These are phyloP conservation scores for Alternaria solani DNA, from an alignment of 2,329 filamentous ascomycete species.

Conservation along the genomic window DNA sequence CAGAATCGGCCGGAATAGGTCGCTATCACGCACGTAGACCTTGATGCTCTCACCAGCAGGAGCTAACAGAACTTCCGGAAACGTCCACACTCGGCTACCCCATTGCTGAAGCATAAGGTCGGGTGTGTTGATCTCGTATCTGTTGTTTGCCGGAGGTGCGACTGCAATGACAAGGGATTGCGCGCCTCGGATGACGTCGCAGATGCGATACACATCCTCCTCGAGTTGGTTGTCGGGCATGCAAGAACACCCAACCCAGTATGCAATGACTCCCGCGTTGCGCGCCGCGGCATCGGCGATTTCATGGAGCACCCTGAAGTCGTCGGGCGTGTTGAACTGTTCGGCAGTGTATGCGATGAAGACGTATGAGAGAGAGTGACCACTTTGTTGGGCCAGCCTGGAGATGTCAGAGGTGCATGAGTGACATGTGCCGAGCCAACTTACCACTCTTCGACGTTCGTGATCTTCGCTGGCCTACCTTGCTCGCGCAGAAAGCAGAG, in stretches of 20 bases:
- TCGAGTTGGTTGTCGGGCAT: conserved; percentile 49
- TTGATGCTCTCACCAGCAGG: conserved; percentile 39
- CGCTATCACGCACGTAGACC: conserved; percentile 45
- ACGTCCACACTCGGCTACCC: conserved; percentile 58
- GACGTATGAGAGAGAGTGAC: conserved; percentile 45
- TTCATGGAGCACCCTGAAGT: conserved; percentile 41
- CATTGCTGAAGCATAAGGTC: conserved; percentile 52
- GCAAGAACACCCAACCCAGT: conserved; percentile 57
- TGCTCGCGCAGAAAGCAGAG: conserved; percentile 40
- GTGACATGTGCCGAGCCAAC: not conserved
- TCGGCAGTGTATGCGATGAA: conserved; percentile 55
- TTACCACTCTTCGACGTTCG: conserved; percentile 40
- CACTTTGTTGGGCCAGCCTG: conserved; percentile 32
- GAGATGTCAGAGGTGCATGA: not conserved
- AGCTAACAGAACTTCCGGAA: conserved; percentile 55
- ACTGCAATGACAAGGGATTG: conserved; percentile 55
- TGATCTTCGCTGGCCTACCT: conserved; percentile 28
- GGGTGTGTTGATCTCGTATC: conserved; percentile 30
- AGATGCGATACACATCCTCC: conserved; percentile 55
- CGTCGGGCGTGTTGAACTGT: conserved; percentile 48
- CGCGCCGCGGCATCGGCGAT: conserved; percentile 52
- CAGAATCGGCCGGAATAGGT: conserved; percentile 28
- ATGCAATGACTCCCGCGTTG: conserved; percentile 50
- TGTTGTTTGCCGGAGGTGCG: conserved; percentile 36
- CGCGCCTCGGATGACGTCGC: conserved; percentile 56